phyloP scores from a whole-genome alignment of 2,329 filamentous ascomycete genomes.

The Polytolypa hystricis region DNA sequence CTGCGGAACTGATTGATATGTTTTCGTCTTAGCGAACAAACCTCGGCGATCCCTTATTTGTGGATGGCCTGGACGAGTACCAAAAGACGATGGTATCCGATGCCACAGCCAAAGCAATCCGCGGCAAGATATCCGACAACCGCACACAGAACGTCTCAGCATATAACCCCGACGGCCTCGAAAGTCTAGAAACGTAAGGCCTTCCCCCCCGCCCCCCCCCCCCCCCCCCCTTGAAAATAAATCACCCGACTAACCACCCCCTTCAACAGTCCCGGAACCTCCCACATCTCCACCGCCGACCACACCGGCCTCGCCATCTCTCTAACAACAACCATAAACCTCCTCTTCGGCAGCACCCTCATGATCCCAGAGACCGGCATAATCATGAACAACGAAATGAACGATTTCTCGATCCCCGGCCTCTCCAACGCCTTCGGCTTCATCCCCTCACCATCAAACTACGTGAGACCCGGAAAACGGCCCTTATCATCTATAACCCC shows the following conservation, averaged over 20 bases:
- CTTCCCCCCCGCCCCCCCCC: not conserved
- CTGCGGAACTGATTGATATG: not conserved
- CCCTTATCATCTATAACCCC: slow-evolving; percentile 76
- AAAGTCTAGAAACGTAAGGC: slow-evolving; percentile 49
- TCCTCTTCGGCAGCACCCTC: slow-evolving; percentile 69
- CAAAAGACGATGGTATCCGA: slow-evolving; percentile 58
- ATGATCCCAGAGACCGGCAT: slow-evolving; percentile 75
- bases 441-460: slow-evolving; percentile 69
- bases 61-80: slow-evolving; percentile 50
- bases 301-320: slow-evolving; percentile 62
- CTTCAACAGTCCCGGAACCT: slow-evolving; percentile 37
- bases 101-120: slow-evolving; percentile 48
- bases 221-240: not conserved
- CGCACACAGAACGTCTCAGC: slow-evolving; percentile 59
- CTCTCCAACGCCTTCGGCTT: slow-evolving; percentile 74
- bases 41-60: slow-evolving; percentile 72
- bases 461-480: slow-evolving; percentile 66
- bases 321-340: slow-evolving; percentile 77
- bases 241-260: slow-evolving; percentile 1
- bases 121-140: slow-evolving; percentile 58
- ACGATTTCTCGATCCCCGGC: slow-evolving; percentile 78
- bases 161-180: slow-evolving; percentile 60
- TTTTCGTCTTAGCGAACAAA: slow-evolving; percentile 47
- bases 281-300: slow-evolving; percentile 55
- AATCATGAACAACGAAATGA: slow-evolving; percentile 57